Base-by-base conservation (phyloP, 2,329 filamentous ascomycete species). In the Aspergillus ibericus region DNA sequence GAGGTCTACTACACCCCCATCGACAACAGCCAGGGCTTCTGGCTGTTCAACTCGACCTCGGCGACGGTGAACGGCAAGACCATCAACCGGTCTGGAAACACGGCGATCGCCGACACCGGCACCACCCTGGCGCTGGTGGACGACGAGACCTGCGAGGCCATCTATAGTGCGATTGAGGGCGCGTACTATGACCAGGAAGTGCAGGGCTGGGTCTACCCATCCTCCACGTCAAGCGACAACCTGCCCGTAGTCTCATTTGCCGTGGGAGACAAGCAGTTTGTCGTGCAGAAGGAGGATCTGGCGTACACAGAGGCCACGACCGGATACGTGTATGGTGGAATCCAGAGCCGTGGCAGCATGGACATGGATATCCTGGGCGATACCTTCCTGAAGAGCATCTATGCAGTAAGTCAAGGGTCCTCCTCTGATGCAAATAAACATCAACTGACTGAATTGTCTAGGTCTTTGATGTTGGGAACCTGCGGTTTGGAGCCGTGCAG, bases 31-130 rank as follows among this genome's bases (percentile, higher is more conserved):
- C 73, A 85, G 56, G 88, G 88, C 20, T 90, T 89, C 77, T 92
- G 88, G 89, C 77, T 82, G 71, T 85, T 91, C 69, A 69, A 79
- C 5, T 89, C 86, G 1, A 74, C 80, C 7, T 83, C 82, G 0
- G 81, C 81, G 20, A 80, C 79, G 0, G 77, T 91, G 62, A 85
- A 85, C 63, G 86, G 84, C 57, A 78, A 82, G 59, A 77, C 75
- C 1, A 72, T 87, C 27, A 50, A 74, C 1, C 78, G 82, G 9
- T 69, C 75, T 3, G 80, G 79, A 49, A 90, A 90, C 74, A 86
- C 78, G 29, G 87, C 88, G 48, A 90, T 91, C 64, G 85, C 83
- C 34, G 89, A 91, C 70, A 91, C 88, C 0, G 88, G 88, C 56
- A 90, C 88, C 29, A 88, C 88, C 0, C 81, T 91, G 51, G 83